phyloP scores from a whole-genome alignment of 305 asterid species.

The Fraxinus velutina region DNA sequence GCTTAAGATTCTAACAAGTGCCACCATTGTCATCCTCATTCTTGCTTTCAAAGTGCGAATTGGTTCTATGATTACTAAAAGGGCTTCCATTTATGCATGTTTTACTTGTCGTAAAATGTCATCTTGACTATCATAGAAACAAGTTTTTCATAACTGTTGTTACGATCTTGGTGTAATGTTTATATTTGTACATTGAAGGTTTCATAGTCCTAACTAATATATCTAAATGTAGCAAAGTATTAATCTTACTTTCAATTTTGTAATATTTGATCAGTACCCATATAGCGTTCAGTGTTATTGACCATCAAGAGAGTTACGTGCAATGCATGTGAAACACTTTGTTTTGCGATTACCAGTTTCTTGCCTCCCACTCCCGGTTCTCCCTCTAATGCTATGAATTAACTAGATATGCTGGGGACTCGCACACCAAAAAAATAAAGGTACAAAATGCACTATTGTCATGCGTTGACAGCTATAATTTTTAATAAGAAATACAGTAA shows the following conservation, averaged over 20 bases:
- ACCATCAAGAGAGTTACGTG: not conserved
- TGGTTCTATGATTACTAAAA: not conserved
- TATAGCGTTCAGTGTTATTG: not conserved
- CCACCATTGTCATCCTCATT: not conserved
- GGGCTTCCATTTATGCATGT: not conserved
- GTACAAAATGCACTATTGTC: not conserved
- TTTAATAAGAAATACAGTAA: not conserved
- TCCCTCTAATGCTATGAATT: not conserved
- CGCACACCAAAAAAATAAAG: not conserved
- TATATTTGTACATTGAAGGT: not conserved
- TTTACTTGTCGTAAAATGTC: not conserved
- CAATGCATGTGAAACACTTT: not conserved
- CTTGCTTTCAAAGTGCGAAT: not conserved
- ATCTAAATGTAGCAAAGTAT: not conserved
- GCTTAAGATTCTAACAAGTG: not conserved
- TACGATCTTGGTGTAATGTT: not conserved
- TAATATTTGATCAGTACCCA: not conserved
- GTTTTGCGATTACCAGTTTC: not conserved
- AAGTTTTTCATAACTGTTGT: not conserved
- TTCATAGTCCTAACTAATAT: not conserved
- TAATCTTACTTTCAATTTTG: not conserved
- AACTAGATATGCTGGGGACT: not conserved
- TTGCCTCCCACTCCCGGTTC: not conserved
- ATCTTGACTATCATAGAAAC: not conserved
- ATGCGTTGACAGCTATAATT: not conserved